Conservation (phyloP, 2,329 filamentous ascomycete species). For the Chrysoporthe cubensis region DNA sequence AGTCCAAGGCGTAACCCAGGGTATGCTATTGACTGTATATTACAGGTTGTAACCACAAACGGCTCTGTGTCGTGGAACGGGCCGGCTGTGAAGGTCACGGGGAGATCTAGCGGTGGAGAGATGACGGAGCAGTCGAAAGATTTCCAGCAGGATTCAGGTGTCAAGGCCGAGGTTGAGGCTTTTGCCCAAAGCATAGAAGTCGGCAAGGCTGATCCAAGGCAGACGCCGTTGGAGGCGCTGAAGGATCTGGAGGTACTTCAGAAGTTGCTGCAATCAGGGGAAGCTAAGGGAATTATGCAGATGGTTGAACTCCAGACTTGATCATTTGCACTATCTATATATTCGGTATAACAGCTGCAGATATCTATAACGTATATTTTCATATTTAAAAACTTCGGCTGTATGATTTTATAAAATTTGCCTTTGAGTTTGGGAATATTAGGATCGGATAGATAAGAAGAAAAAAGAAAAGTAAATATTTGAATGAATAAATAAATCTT, state of each 20-base stretch:
- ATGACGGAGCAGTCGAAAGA: conserved; percentile 32
- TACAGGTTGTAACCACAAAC: neutral
- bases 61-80: neutral
- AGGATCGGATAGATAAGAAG: too few species aligned
- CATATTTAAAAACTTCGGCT: too few species aligned
- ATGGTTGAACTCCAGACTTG: neutral
- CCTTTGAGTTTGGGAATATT: too few species aligned
- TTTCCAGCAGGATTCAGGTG: conserved; percentile 33
- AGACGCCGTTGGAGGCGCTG: conserved; percentile 38
- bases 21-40: neutral
- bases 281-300: neutral
- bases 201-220: conserved; percentile 29
- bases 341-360: too few species aligned
- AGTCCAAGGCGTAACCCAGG: neutral
- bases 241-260: conserved; percentile 38
- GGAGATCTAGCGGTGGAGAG: conserved; percentile 31
- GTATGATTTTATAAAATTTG: too few species aligned
- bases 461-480: too few species aligned
- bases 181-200: conserved; percentile 35
- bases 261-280: conserved; percentile 34
- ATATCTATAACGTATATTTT: too few species aligned
- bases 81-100: conserved; percentile 37
- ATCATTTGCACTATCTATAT: neutral
- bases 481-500: too few species aligned
- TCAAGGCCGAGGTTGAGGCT: conserved; percentile 37